phyloP scores from a whole-genome alignment of 371 early-diverging fungal species.

The Blakeslea trispora region DNA sequence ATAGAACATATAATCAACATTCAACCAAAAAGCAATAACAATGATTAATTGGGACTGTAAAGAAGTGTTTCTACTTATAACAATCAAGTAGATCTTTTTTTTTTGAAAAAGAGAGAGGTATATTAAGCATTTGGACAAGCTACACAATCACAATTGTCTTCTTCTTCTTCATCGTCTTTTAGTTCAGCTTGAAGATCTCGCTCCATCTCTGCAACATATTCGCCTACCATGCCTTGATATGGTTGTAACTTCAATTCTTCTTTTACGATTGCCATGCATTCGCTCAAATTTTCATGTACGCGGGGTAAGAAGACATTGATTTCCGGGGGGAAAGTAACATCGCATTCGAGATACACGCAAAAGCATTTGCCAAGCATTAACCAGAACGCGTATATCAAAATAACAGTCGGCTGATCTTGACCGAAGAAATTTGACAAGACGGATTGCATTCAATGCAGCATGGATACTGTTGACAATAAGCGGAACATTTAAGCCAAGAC shows the following conservation, averaged over 20 bases:
- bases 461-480: constrained; percentile 18
- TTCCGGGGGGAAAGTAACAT: constrained; percentile 4
- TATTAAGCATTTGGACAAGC: constrained; percentile 27
- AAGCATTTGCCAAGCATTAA: constrained; percentile 31
- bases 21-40: no score
- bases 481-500: neutral
- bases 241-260: constrained; percentile 25
- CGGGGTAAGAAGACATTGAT: constrained; percentile 18
- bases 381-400: constrained; percentile 32
- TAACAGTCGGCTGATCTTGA: constrained; percentile 25
- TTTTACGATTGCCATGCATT: constrained; percentile 16
- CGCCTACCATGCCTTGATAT: constrained; percentile 24
- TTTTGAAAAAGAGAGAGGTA: neutral
- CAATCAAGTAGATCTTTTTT: no score
- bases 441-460: constrained; percentile 25
- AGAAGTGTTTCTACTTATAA: no score
- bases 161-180: constrained; percentile 14
- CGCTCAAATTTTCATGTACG: constrained; percentile 13
- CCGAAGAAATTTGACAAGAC: constrained; percentile 22
- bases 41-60: no score
- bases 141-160: constrained; percentile 19
- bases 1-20: no score
- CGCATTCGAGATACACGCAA: constrained; percentile 17
- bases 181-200: constrained; percentile 17
- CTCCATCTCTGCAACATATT: constrained; percentile 25